Conservation (phyloP, 805 yeast species). For the Isabelozyma heimii region DNA sequence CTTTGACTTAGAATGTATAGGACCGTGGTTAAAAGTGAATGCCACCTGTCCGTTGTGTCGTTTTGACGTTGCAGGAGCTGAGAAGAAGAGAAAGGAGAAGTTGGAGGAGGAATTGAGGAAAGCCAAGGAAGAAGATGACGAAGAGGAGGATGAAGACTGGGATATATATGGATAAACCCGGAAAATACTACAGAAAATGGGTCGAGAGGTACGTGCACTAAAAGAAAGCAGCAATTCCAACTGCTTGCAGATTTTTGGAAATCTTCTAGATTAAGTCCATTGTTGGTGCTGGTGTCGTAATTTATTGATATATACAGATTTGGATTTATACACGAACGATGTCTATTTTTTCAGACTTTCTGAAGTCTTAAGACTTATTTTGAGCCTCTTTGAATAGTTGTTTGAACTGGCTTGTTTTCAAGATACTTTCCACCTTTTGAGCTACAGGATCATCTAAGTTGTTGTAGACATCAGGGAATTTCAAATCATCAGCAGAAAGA, state of each 20-base stretch:
- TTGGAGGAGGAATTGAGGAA: conserved; percentile 32
- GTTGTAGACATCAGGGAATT: conserved; percentile 31
- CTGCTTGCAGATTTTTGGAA: not conserved
- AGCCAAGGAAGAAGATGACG: conserved; percentile 46
- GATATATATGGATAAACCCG: conserved; percentile 71
- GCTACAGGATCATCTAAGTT: conserved; percentile 50
- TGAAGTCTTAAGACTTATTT: not conserved
- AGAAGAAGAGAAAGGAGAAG: conserved; percentile 23
- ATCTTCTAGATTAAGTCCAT: too few species aligned
- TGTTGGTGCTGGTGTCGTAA: not conserved
- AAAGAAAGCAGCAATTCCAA: not conserved
- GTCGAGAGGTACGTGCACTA: too few species aligned
- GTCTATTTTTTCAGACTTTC: conserved; percentile 1
- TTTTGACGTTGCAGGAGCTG: conserved; percentile 54
- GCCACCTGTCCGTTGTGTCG: conserved; percentile 87
- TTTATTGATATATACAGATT: not conserved
- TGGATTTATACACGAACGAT: not conserved
- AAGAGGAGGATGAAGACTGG: conserved; percentile 67
- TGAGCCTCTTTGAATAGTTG: conserved; percentile 39
- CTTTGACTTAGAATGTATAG: conserved; percentile 87
- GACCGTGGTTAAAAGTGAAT: conserved; percentile 79
- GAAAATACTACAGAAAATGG: not conserved
- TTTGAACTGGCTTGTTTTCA: conserved; percentile 69
- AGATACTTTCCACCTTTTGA: conserved; percentile 65
- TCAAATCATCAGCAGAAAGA: conserved; percentile 21